Percentiles rank a stretch among this genome's conserved stretches.
phyloP scores from a whole-genome alignment of 768 basidiomycete species.

The Trametes cingulata region DNA sequence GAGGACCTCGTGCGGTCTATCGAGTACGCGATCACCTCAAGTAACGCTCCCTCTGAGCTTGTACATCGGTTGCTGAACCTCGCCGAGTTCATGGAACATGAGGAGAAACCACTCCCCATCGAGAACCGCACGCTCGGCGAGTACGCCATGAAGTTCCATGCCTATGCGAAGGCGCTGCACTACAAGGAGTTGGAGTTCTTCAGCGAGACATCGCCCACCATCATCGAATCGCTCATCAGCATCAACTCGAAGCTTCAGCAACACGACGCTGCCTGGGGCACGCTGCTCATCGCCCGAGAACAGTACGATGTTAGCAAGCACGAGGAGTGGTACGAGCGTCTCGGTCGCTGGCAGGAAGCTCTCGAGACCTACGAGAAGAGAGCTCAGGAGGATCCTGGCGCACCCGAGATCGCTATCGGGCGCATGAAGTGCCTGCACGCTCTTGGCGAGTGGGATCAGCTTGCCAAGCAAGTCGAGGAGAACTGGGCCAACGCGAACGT shows the following conservation, averaged over 20 bases:
- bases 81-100: constrained; percentile 99
- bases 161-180: constrained; percentile 96
- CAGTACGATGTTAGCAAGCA: constrained; percentile 90
- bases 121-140: constrained; percentile 92
- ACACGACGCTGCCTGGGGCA: constrained; percentile 98
- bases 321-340: constrained; percentile 97
- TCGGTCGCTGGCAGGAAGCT: constrained; percentile 96
- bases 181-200: constrained; percentile 99
- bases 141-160: constrained; percentile 90
- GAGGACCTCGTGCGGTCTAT: constrained; percentile 94
- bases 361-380: constrained; percentile 82
- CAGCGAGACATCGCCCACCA: constrained; percentile 83
- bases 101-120: constrained; percentile 93
- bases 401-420: constrained; percentile 79
- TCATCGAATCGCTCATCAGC: constrained; percentile 92
- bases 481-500: constrained; percentile 82
- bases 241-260: constrained; percentile 97
- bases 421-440: constrained; percentile 96
- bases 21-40: constrained; percentile 79
- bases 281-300: constrained; percentile 84
- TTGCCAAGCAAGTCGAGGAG: constrained; percentile 83
- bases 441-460: constrained; percentile 94
- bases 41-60: constrained; percentile 79
- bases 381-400: constrained; percentile 69
- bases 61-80: constrained; percentile 90